Base-by-base conservation (phyloP, 2,329 filamentous ascomycete genomes). In the Huntiella decipiens region DNA sequence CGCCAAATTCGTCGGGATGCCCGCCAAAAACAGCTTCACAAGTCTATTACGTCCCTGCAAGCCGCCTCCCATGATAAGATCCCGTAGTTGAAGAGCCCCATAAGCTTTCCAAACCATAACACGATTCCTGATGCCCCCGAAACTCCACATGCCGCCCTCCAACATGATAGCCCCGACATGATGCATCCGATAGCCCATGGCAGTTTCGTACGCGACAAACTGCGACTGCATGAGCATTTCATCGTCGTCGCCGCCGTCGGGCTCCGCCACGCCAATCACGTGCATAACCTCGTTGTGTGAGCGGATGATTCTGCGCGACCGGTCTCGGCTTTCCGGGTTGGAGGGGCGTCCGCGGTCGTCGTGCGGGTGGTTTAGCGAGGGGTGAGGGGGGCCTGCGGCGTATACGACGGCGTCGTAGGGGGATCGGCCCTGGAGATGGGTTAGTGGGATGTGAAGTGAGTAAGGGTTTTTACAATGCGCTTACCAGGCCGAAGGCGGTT, bases 271-370 rank as follows among this genome's bases (percentile, higher is more conserved):
- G 4, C 73, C 73, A 35, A 77, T 76, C 7, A 74, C 71, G 13
- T 68, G 63, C 73, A 77, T 77, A 3, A 77, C 73, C 51, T 77
- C 72, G 52, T 77, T 77, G 53, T 77, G 73, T 7, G 73, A 67
- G 44, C 73, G 64, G 19, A 77, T 70, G 31, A 75, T 66, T 48
- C 73, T 67, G 42, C 67, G 65, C 51, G 74, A 74, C 51, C 73
- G 66, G 10, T 62, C 60, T 53, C 67, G 71, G 1, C 70, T 74
- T 44, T 67, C 64, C 0, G 63, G 63, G 52, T 76, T 76, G 43
- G 71, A 54, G 3, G 73, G 69, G 7, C 72, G 69, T 11, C 73
- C 73, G 32, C 69, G 65, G 36, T 65, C 62, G 52, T 77, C 72
- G 52, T 70, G 75, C 40, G 66, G 72, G 1, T 54, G 49, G 4